Conservation (phyloP, 148 eudicot genomes). For the Fagopyrum esculentum region DNA sequence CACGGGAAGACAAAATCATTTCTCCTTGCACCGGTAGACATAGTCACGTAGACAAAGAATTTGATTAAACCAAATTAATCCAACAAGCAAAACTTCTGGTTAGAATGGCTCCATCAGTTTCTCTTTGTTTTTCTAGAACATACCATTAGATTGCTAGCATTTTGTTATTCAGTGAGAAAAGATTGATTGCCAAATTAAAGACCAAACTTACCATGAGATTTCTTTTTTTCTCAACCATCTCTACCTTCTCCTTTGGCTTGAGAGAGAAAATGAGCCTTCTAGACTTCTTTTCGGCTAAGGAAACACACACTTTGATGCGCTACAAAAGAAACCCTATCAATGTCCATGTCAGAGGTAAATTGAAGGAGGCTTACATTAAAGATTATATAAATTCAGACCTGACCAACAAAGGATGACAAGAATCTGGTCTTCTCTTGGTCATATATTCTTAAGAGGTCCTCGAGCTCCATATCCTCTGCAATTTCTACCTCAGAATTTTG, state of each 20-base stretch:
- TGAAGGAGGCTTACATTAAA: neutral
- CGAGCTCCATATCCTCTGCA: slow-evolving; percentile 64
- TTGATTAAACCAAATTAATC: neutral
- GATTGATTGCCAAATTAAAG: slow-evolving; percentile 5
- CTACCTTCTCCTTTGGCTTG: slow-evolving; percentile 75
- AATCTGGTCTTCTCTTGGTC: slow-evolving; percentile 77
- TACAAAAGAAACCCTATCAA: slow-evolving; percentile 26
- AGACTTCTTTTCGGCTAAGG: slow-evolving; percentile 60
- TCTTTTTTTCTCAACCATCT: slow-evolving; percentile 61
- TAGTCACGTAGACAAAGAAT: neutral
- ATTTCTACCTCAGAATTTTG: slow-evolving; percentile 32
- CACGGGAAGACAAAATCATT: neutral
- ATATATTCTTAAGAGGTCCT: slow-evolving; percentile 75
- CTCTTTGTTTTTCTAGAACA: neutral
- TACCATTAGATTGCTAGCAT: neutral
- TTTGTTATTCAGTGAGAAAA: neutral
- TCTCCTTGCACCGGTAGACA: neutral
- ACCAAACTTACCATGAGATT: slow-evolving; percentile 61
- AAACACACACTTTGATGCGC: slow-evolving; percentile 63
- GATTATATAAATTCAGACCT: slow-evolving; percentile 47
- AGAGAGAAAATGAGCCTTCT: slow-evolving; percentile 72
- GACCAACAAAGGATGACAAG: slow-evolving; percentile 85
- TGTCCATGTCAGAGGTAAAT: neutral
- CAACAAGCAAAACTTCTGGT: neutral
- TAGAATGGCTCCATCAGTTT: neutral